Percentiles rank a stretch among this genome's conserved stretches.
Conservation (phyloP, 202 grass and related monocot genomes). For the Hordeum pubiflorum region DNA sequence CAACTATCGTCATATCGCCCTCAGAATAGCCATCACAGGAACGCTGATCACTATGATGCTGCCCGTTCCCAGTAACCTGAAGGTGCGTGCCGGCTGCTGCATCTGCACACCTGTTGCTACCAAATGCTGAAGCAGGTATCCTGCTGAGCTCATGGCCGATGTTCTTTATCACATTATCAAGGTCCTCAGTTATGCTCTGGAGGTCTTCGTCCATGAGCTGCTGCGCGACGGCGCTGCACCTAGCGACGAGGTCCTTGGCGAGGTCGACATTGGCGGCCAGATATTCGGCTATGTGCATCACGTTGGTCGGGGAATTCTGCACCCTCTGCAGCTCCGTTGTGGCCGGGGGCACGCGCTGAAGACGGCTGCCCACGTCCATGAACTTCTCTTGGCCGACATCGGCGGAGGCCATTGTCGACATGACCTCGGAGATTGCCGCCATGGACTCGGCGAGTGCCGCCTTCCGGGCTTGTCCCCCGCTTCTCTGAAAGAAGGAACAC, state of each 20-base stretch:
- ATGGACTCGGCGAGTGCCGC: constrained; percentile 38
- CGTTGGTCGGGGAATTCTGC: constrained; percentile 14
- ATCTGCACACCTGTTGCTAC: constrained; percentile 33
- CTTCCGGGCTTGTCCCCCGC: constrained; percentile 36
- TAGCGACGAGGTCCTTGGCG: constrained; percentile 55
- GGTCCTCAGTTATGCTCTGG: constrained; percentile 44
- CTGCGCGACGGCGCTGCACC: constrained; percentile 33
- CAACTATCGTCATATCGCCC: constrained; percentile 1
- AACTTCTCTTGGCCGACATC: constrained; percentile 40
- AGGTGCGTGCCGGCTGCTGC: background rate
- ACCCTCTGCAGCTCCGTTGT: constrained; percentile 33
- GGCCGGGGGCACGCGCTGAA: constrained; percentile 13
- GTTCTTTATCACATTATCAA: constrained; percentile 60
- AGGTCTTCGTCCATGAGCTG: constrained; percentile 43
- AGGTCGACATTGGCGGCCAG: constrained; percentile 58
- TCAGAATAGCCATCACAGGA: constrained; percentile 19
- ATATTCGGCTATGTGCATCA: constrained; percentile 37
- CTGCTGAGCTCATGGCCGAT: constrained; percentile 57
- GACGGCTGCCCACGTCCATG: constrained; percentile 50
- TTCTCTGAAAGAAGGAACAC: constrained; percentile 33
- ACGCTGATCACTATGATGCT: constrained; percentile 15
- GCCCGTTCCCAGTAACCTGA: constrained; percentile 17
- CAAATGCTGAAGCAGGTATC: constrained; percentile 46
- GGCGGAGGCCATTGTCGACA: constrained; percentile 19
- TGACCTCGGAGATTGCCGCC: constrained; percentile 47